These are phyloP conservation scores for Podospora sp. DNA, from an alignment of 495 filamentous ascomycete species.

Conservation along the genomic window DNA sequence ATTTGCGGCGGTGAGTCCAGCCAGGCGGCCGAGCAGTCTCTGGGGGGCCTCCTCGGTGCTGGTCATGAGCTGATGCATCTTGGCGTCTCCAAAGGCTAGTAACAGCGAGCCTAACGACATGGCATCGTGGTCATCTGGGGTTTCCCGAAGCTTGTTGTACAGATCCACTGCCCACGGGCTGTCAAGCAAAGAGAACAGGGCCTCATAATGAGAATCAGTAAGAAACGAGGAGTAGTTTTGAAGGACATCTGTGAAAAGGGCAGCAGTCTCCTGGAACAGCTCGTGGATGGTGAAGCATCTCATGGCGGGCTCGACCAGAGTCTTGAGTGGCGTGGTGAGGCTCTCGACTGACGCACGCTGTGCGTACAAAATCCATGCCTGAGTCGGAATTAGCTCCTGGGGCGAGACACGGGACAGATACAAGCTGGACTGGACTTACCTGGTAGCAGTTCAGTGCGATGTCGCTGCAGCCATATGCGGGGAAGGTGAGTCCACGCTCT, in stretches of 20 bases:
- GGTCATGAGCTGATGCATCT: constrained; percentile 53
- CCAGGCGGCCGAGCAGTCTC: constrained; percentile 55
- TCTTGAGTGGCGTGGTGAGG: constrained; percentile 57
- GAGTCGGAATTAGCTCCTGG: constrained; percentile 8
- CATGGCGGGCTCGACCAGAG: constrained; percentile 58
- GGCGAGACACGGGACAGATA: too few relatives aligned
- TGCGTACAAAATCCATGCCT: constrained; percentile 71
- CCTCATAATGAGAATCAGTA: constrained; percentile 53
- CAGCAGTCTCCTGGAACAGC: constrained; percentile 61
- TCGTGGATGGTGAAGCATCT: constrained; percentile 56
- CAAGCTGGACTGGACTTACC: constrained; percentile 45
- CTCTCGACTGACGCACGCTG: constrained; percentile 58
- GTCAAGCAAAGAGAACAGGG: constrained; percentile 59
- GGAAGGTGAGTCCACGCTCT: constrained; percentile 43
- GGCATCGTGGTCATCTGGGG: constrained; percentile 65
- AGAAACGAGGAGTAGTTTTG: constrained; percentile 67
- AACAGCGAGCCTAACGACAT: constrained; percentile 70
- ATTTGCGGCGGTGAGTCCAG: constrained; percentile 66
- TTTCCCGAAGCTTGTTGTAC: constrained; percentile 58
- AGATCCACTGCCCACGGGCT: constrained; percentile 56
- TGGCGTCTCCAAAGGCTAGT: constrained; percentile 68
- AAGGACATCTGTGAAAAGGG: constrained; percentile 66
- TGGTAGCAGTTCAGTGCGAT: constrained; percentile 61
- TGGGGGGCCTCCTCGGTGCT: constrained; percentile 45
- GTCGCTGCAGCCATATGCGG: constrained; percentile 34